Conservation (phyloP, 1,284 basidiomycete species). For the Sporisorium reilianum region DNA sequence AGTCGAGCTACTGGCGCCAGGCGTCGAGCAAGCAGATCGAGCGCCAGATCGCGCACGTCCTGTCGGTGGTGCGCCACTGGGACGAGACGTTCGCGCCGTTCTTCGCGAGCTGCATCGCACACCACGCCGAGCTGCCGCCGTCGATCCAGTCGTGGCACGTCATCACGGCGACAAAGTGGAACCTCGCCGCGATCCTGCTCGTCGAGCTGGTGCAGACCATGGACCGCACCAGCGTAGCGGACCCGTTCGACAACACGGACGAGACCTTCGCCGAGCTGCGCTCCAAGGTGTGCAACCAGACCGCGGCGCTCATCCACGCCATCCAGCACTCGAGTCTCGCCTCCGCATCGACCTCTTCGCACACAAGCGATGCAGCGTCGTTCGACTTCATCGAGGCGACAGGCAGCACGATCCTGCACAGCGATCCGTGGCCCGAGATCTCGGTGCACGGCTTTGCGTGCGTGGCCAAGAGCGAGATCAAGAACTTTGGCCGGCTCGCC, state of each 20-base stretch:
- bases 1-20: conserved; percentile 42
- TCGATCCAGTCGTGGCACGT: conserved; percentile 43
- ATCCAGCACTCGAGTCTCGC: conserved; percentile 30
- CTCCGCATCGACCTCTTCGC: background rate
- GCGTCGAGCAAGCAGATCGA: conserved; percentile 34
- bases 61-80: conserved; percentile 39
- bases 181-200: conserved; percentile 37
- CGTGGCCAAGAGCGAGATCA: conserved; percentile 44
- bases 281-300: conserved; percentile 29
- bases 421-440: conserved; percentile 47
- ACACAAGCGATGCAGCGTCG: conserved; percentile 1
- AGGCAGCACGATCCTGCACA: conserved; percentile 33
- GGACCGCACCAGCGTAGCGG: conserved; percentile 18
- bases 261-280: conserved; percentile 30
- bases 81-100: conserved; percentile 39
- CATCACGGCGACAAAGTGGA: conserved; percentile 39
- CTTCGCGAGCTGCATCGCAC: conserved; percentile 29
- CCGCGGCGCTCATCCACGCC: conserved; percentile 38
- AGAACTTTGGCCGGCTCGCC: conserved; percentile 12
- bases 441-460: conserved; percentile 26
- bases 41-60: conserved; percentile 32
- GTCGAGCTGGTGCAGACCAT: conserved; percentile 39
- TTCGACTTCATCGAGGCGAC: conserved; percentile 36
- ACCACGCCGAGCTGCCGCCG: conserved; percentile 29
- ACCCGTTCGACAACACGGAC: conserved; percentile 30